Conservation (phyloP, 495 filamentous ascomycete genomes). For the Lindgomyces ingoldianus region DNA sequence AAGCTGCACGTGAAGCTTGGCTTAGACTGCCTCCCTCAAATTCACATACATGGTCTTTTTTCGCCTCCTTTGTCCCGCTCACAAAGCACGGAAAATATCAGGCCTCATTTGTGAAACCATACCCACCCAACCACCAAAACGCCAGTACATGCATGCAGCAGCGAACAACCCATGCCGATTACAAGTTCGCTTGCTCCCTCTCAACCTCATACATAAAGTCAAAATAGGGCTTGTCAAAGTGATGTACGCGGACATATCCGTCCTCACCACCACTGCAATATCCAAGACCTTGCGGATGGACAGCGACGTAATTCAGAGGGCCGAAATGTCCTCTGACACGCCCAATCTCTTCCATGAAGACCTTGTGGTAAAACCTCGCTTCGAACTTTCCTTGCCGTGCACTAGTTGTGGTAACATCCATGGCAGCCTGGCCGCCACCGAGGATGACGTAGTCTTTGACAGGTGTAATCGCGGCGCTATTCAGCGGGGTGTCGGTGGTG, state of each 20-base stretch:
- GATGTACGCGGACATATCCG: constrained; percentile 96
- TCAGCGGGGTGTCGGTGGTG: constrained; percentile 89
- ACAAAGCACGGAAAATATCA: neutral
- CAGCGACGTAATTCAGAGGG: constrained; percentile 85
- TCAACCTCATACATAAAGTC: constrained; percentile 99
- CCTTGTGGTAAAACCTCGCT: constrained; percentile 97
- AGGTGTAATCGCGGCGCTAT: constrained; percentile 87
- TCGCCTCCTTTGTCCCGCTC: neutral
- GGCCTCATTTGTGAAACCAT: constrained; percentile 2
- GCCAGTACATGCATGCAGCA: constrained; percentile 30
- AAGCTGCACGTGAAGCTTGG: neutral
- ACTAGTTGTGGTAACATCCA: constrained; percentile 97
- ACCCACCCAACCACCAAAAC: constrained; percentile 15
- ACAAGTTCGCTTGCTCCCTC: constrained; percentile 51
- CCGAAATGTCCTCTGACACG: constrained; percentile 96
- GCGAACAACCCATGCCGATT: constrained; percentile 7
- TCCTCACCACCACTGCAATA: constrained; percentile 97
- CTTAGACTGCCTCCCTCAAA: neutral
- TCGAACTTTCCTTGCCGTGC: constrained; percentile 97
- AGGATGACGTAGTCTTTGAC: constrained; percentile 97
- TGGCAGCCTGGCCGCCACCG: constrained; percentile 95
- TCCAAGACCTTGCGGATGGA: constrained; percentile 82
- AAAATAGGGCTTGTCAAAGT: constrained; percentile 97
- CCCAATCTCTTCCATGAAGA: constrained; percentile 98
- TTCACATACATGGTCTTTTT: neutral